Conservation (phyloP, 2,329 filamentous ascomycete genomes). For the Salinomyces thailandicus region DNA sequence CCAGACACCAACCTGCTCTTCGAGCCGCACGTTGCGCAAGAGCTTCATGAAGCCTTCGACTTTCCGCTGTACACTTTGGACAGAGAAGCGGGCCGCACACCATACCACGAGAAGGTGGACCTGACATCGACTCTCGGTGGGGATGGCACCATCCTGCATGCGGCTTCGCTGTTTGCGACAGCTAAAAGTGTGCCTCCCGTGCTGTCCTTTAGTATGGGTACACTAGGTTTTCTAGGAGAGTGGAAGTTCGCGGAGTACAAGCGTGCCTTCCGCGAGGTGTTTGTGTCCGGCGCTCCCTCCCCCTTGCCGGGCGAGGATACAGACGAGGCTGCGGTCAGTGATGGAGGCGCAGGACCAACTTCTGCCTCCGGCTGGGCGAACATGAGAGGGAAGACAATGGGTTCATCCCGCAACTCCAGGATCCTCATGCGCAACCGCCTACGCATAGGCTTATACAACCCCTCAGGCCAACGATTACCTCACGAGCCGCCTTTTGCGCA, state of each 20-base stretch:
- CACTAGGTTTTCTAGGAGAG: conserved; percentile 85
- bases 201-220: conserved; percentile 93
- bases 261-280: conserved; percentile 81
- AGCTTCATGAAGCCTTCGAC: conserved; percentile 58
- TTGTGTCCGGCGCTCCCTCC: conserved; percentile 59
- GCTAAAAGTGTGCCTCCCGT: conserved; percentile 76
- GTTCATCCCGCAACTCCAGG: conserved; percentile 60
- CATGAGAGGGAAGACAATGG: conserved; percentile 71
- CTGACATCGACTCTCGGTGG: conserved; percentile 83
- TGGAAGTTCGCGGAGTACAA: conserved; percentile 95
- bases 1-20: conserved; percentile 72
- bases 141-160: conserved; percentile 81
- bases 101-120: conserved; percentile 71
- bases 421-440: conserved; percentile 79
- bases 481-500: conserved; percentile 24
- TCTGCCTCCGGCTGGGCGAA: conserved; percentile 54
- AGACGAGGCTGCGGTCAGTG: conserved; percentile 3
- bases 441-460: conserved; percentile 73
- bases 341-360: conserved; percentile 8
- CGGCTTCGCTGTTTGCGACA: conserved; percentile 76
- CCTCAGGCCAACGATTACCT: conserved; percentile 45
- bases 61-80: conserved; percentile 58
- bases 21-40: conserved; percentile 62
- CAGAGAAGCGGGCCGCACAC: conserved; percentile 33
- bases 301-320: conserved; percentile 3